These are phyloP conservation scores for Sabuloglossum arenarium DNA, from an alignment of 495 filamentous ascomycete species.

Conservation along the genomic window DNA sequence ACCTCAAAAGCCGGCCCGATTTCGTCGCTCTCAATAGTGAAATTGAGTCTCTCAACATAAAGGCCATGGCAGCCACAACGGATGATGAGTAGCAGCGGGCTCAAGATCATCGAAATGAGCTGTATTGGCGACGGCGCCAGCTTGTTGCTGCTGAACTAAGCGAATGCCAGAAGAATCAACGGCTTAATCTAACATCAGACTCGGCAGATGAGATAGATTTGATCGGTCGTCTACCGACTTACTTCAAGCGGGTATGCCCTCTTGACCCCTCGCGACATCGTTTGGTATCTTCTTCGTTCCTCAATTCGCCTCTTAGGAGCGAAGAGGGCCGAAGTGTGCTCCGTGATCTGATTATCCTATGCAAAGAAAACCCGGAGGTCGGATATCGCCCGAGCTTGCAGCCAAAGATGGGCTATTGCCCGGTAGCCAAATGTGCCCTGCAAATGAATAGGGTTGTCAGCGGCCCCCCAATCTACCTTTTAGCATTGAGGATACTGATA, in stretches of 20 bases:
- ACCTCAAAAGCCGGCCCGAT: background rate
- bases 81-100: slow-evolving; percentile 5
- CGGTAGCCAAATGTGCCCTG: background rate
- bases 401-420: background rate
- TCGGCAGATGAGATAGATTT: slow-evolving; percentile 4
- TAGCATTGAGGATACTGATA: background rate
- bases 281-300: background rate
- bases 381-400: background rate
- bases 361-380: background rate
- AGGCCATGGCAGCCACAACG: slow-evolving; percentile 2
- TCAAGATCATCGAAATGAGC: slow-evolving; percentile 5
- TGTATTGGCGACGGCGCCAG: slow-evolving; percentile 7
- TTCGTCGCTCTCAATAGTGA: slow-evolving; percentile 2
- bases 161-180: slow-evolving; percentile 6
- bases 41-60: slow-evolving; percentile 4
- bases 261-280: background rate
- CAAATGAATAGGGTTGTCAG: background rate
- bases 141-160: slow-evolving; percentile 5
- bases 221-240: slow-evolving; percentile 1
- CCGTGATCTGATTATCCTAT: background rate
- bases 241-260: background rate
- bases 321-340: background rate
- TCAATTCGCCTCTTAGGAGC: background rate
- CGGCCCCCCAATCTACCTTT: background rate
- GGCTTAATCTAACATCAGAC: slow-evolving; percentile 5